Base-by-base conservation (phyloP, 805 yeast species). In the Saturnispora halmiae region DNA sequence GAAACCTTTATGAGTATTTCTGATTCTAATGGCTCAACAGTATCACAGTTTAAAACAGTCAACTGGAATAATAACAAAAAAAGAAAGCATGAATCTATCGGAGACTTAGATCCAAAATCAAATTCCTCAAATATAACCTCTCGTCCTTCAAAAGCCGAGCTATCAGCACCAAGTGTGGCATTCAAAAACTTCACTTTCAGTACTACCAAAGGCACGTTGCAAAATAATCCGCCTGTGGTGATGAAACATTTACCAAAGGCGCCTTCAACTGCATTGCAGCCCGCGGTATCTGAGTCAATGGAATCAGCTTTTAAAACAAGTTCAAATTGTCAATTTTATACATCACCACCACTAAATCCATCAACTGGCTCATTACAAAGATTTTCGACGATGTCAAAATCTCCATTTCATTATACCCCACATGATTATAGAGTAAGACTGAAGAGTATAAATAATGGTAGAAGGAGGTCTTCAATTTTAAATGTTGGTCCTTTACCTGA, bases 401-500 rank as follows among this genome's bases (percentile, higher is more conserved):
- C 41, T 4, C 47, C 69, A 3, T 72, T 75, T 53, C 74, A 70
- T 36, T 77, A 77, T 51, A 64, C 75, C 51, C 69, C 77, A 1
- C 76, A 70, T 46, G 72, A 68, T 36, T 73, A 72, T 46, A 63
- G 85, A 52, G 52, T 73, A 37, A 61, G 77, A 45, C 54, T 77
- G 22, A 67, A 70, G 5, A 61, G 58, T 27, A 51, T 75, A 16
- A 60, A 66, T 28, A 67, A 69, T 14, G 61, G 61, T 2, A 52
- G 62, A 4, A 59, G 84, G 41, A 61, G 78, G 40, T 75, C 84
- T 0, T 77, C 84, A 0, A 63, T 76, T 3, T 56, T 79, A 36
- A 67, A 70, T 18, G 66, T 70, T 34, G 77, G 81, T 4, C 73
- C 77, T 1, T 59, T 82, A 25, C 79, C 86, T 0, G 88, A 81